Base-by-base conservation (phyloP, 2,329 filamentous ascomycete genomes). In the Lomentospora prolificans region DNA sequence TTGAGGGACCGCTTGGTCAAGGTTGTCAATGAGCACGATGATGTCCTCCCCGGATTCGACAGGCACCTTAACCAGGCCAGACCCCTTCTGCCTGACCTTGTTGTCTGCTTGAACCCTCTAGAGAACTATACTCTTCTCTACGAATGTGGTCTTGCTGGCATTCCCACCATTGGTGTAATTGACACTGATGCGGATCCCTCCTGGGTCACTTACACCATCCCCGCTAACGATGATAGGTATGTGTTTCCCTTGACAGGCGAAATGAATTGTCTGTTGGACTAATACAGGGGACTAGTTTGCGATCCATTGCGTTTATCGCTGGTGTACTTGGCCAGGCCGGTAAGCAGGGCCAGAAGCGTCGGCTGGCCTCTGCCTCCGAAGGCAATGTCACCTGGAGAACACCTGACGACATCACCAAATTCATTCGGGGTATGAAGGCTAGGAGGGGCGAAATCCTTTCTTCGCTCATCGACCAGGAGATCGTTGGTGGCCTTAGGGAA, bases 201-300 rank as follows among this genome's bases (percentile, higher is more conserved):
- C 0, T 92, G 89, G 82, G 90, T 97, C 53, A 97, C 94, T 3
- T 99, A 99, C 67, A 88, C 89, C 12, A 96, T 99, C 62, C 94
- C 94, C 2, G 90, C 90, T 53, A 99, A 99, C 69, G 94, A 99
- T 67, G 94, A 99, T 77, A 90, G 86, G 86, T 89, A 69, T 66
- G 77, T 68, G 50, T 36, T 4, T 14, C 50, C 14, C 25, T 22
- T 39, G 30, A 24, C 3, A 22, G n/a, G 24, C 10, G 12, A 25
- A 17, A 46, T 9, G 39, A 14, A 4, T 4, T 7, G 2, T 24
- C 22, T 9, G 9, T 19, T 8, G 25, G 55, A 46, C 67, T 73
- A 61, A 69, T 56, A 30, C 27, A 9, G 36, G 1, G 33, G 1
- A 19, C 12, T 58, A 95, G 90, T 81, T 71, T 96, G 62, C 86